Conservation (phyloP, 2,329 filamentous ascomycete genomes). For the Daldinia sp. region DNA sequence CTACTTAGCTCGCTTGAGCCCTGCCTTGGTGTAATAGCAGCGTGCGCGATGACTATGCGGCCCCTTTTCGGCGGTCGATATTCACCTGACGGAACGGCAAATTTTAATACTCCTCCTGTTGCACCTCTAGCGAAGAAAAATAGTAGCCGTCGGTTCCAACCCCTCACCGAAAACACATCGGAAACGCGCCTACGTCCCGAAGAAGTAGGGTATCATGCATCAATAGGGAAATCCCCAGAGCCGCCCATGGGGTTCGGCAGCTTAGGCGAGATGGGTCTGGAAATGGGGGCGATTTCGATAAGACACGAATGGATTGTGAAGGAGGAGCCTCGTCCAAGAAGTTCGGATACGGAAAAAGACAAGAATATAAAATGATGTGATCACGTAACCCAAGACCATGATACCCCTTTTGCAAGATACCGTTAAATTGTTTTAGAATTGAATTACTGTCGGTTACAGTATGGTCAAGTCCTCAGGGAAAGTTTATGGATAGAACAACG, state of each 20-base stretch:
- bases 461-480: neutral
- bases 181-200: conserved; percentile 43
- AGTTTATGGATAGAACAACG: neutral
- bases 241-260: conserved; percentile 23
- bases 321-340: conserved; percentile 27
- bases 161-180: conserved; percentile 43
- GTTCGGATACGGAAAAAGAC: conserved; percentile 9
- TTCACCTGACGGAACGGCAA: conserved; percentile 31
- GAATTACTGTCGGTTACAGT: neutral
- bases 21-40: conserved; percentile 49
- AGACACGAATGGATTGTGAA: conserved; percentile 35
- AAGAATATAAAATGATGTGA: neutral
- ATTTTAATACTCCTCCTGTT: conserved; percentile 15
- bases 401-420: neutral
- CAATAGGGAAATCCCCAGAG: conserved; percentile 27
- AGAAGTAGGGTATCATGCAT: conserved; percentile 29
- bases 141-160: conserved; percentile 39
- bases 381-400: neutral
- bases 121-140: conserved; percentile 19
- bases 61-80: conserved; percentile 48
- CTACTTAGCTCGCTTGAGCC: conserved; percentile 52
- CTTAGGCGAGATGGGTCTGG: conserved; percentile 19
- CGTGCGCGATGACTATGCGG: conserved; percentile 53
- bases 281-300: conserved; percentile 37
- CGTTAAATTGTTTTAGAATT: neutral